Conservation (phyloP, 1,284 basidiomycete species). For the Rhizoctonia solani region DNA sequence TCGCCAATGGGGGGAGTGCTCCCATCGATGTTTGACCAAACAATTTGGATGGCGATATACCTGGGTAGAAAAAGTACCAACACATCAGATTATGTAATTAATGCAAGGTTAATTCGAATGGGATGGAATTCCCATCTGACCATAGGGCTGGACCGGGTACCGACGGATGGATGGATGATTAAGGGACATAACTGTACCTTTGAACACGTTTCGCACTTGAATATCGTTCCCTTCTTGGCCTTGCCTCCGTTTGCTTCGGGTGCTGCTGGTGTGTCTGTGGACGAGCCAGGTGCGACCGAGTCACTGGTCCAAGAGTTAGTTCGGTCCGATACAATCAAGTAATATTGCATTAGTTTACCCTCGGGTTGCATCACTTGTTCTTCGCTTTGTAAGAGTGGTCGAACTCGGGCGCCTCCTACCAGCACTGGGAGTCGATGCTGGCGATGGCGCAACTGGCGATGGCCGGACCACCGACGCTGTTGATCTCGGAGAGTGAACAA, state of each 20-base stretch:
- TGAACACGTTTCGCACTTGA: slow-evolving; percentile 89
- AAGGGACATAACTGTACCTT: slow-evolving; percentile 61
- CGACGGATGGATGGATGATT: no score
- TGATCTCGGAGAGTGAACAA: slow-evolving; percentile 10
- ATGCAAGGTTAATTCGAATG: neutral
- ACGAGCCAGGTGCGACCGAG: no score
- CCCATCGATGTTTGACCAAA: slow-evolving; percentile 96
- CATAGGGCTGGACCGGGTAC: no score
- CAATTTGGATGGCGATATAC: slow-evolving; percentile 94
- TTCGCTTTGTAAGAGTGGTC: slow-evolving; percentile 65
- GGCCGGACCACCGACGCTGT: slow-evolving; percentile 7
- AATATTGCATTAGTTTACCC: no score
- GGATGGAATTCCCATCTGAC: no score
- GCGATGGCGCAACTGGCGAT: neutral
- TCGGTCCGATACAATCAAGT: no score
- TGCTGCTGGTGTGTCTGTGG: slow-evolving; percentile 39
- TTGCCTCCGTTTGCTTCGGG: slow-evolving; percentile 50
- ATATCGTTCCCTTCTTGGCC: slow-evolving; percentile 77
- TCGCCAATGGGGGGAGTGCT: slow-evolving; percentile 96
- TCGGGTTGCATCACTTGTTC: slow-evolving; percentile 66
- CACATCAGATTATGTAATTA: slow-evolving; percentile 20
- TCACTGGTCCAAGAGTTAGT: no score
- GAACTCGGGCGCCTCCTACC: slow-evolving; percentile 69
- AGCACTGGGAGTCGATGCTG: slow-evolving; percentile 45
- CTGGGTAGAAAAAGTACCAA: no score